Conservation (phyloP, 78 protist species). For the Dictyostelium brefeldianum region DNA sequence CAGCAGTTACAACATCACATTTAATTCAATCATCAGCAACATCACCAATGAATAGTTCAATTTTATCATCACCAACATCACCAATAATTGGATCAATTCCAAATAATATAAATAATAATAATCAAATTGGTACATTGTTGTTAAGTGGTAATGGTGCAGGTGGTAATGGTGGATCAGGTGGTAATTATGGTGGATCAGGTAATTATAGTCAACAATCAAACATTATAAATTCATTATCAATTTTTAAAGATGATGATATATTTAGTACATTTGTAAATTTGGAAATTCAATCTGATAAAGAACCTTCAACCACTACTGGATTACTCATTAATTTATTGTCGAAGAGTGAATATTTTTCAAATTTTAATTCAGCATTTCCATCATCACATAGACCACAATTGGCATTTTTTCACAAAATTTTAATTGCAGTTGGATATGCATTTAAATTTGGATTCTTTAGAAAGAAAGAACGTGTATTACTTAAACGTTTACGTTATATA, state of each 20-base stretch:
- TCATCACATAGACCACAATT: constrained; percentile 42
- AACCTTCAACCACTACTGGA: constrained; percentile 30
- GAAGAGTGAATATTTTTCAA: constrained; percentile 32
- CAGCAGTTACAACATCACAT: background rate
- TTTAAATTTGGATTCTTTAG: constrained; percentile 77
- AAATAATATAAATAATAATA: background rate
- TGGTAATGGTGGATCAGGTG: background rate
- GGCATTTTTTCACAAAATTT: constrained; percentile 50
- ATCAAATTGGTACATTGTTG: background rate
- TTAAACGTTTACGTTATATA: constrained; percentile 30
- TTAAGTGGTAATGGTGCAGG: background rate
- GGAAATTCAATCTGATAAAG: background rate
- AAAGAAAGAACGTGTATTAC: constrained; percentile 30
- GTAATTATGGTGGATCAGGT: background rate
- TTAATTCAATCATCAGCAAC: background rate
- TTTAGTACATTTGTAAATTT: constrained; percentile 21
- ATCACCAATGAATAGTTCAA: background rate
- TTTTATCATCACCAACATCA: background rate
- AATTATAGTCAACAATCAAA: background rate
- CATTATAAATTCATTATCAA: background rate
- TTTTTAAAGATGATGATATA: constrained; percentile 38
- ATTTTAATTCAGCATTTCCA: background rate
- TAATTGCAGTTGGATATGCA: constrained; percentile 63
- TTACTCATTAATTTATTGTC: constrained; percentile 35
- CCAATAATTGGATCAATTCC: background rate